Conservation (phyloP, 2,329 filamentous ascomycete genomes). For the Fusarium anthophilum region DNA sequence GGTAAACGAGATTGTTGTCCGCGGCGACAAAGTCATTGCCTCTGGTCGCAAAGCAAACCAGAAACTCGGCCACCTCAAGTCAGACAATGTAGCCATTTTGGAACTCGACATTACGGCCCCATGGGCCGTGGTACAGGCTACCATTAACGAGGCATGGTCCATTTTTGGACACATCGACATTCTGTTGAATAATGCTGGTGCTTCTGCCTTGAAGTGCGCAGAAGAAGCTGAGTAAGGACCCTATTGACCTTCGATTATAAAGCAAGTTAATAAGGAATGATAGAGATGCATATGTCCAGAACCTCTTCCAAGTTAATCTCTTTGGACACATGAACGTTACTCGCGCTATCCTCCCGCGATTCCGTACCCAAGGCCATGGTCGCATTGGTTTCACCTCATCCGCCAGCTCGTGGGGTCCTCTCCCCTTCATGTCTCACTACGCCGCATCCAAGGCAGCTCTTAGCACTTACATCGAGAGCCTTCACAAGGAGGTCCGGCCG, state of each 20-base stretch:
- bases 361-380: not conserved
- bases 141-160: not conserved
- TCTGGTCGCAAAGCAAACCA: not conserved
- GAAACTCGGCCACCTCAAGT: not conserved
- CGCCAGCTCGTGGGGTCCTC: not conserved
- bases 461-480: not conserved
- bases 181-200: not conserved
- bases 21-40: not conserved
- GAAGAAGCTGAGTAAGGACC: not conserved
- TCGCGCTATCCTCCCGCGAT: not conserved
- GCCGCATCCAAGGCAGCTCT: not conserved
- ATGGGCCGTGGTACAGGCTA: not conserved
- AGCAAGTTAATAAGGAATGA: not conserved
- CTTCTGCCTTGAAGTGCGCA: not conserved
- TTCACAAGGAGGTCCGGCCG: not conserved
- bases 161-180: not conserved
- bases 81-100: not conserved
- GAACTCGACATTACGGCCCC: not conserved
- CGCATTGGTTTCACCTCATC: not conserved
- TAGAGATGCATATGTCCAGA: not conserved
- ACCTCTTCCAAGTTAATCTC: not conserved
- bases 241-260: fast-evolving
- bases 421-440: not conserved
- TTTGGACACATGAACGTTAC: not conserved
- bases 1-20: not conserved